Evolutionary conservation across 2,329 filamentous ascomycete genomes (phyloP).

Genomic region (Colletotrichum sp.): DNA sequence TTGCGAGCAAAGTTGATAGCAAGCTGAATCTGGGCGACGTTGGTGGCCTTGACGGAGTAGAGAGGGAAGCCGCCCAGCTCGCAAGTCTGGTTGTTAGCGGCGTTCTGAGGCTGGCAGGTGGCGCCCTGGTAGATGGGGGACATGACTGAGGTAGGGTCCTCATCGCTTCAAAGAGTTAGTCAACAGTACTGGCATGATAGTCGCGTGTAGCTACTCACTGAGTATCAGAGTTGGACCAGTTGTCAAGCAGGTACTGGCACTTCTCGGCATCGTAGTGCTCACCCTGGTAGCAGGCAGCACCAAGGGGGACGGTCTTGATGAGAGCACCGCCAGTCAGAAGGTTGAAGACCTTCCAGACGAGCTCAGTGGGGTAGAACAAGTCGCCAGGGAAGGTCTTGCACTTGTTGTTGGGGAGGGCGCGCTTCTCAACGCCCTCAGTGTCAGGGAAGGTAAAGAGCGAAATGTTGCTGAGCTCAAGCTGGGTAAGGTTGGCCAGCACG

Average conservation of each 20-base stretch:
- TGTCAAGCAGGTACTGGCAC: conserved; percentile 29
- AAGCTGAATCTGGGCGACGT: conserved; percentile 49
- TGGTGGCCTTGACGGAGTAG: conserved; percentile 46
- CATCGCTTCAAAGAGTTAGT: conserved; percentile 27
- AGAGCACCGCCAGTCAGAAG: conserved; percentile 35
- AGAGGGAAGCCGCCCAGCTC: conserved; percentile 45
- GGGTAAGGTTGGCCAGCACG: conserved; percentile 34
- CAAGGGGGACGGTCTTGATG: conserved; percentile 36
- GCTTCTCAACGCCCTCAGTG: conserved; percentile 22
- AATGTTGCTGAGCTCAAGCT: conserved; percentile 32
- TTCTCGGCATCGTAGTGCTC: conserved; percentile 29
- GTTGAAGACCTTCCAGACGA: conserved; percentile 37
- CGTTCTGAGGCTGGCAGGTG: conserved; percentile 38
- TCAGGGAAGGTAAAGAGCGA: conserved; percentile 36
- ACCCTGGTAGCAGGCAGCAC: conserved; percentile 34
- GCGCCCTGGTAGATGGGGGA: conserved; percentile 43
- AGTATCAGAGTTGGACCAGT: conserved; percentile 30
- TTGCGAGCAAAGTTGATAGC: conserved; percentile 51
- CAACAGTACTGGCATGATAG: rapidly evolving
- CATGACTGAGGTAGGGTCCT: conserved; percentile 45
- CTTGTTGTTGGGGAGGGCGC: conserved; percentile 20
- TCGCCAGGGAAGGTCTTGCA: conserved; percentile 39
- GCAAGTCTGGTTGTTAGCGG: conserved; percentile 31
- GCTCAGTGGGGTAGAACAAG: conserved; percentile 26
- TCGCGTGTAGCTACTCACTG: conserved; percentile 18